A percentile compares a stretch with the other conserved stretches of the same genome.
These are phyloP conservation scores for Calamus simplicifolius DNA, from an alignment of 176 grass and related monocot genomes.

Conservation along the genomic window DNA sequence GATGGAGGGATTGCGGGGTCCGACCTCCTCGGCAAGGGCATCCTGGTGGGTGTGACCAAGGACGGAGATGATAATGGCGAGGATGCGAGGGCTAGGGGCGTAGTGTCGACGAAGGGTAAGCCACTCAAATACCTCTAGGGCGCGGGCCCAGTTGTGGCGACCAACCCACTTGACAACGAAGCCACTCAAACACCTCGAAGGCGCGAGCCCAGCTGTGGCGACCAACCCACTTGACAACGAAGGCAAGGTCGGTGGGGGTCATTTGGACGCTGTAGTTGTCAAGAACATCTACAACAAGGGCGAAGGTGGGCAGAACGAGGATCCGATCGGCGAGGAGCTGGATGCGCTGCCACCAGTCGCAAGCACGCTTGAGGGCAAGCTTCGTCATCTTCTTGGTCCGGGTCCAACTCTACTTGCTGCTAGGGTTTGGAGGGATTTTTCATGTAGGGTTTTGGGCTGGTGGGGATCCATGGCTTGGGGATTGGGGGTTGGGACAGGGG, in stretches of 20 bases:
- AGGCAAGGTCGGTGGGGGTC: conserved; percentile 47
- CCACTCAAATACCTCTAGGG: no score
- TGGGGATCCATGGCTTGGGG: conserved; percentile 6
- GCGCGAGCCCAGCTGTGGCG: conserved; percentile 57
- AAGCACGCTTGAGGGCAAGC: conserved; percentile 63
- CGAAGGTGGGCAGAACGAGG: conserved; percentile 38
- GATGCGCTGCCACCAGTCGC: conserved; percentile 67
- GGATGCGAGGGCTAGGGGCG: conserved; percentile 51
- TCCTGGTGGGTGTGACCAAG: conserved; percentile 77
- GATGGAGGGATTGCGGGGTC: conserved; percentile 32
- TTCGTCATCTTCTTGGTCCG: conserved; percentile 75
- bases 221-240: conserved; percentile 63
- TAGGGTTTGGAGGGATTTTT: conserved; percentile 43
- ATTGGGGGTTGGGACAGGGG: not conserved
- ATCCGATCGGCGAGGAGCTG: conserved; percentile 40
- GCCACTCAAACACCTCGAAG: conserved; percentile 75
- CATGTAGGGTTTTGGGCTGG: not conserved
- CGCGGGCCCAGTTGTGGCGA: no score
- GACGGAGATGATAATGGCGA: conserved; percentile 61
- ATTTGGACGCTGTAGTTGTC: conserved; percentile 32
- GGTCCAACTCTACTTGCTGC: conserved; percentile 45
- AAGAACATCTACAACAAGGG: conserved; percentile 53
- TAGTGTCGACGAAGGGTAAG: conserved; percentile 33
- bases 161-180: no score
- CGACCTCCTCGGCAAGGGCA: conserved; percentile 49